Percentiles rank a stretch among this genome's conserved stretches.
Evolutionary conservation across 768 basidiomycete species (phyloP).

Genomic region (Agrocybe pediades): DNA sequence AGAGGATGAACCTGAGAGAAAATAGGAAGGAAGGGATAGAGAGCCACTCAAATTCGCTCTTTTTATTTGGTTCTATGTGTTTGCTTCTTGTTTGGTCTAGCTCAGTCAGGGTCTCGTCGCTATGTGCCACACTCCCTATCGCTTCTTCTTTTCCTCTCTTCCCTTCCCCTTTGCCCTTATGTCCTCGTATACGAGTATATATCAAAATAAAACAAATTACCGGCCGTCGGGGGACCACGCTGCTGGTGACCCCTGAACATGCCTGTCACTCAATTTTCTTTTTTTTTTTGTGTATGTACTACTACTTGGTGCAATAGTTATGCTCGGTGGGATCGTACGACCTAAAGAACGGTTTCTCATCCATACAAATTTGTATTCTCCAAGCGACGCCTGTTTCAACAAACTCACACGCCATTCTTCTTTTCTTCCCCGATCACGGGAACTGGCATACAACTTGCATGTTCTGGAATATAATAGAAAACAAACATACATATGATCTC

Average conservation of each 20-base stretch:
- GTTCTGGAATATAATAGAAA: no score
- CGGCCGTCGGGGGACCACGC: no score
- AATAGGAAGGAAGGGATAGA: slow-evolving; percentile 61
- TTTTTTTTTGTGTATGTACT: no score
- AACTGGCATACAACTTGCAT: background rate
- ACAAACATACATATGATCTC: background rate
- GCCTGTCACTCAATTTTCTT: slow-evolving; percentile 29
- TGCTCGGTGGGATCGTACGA: no score
- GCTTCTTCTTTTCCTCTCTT: slow-evolving; percentile 3
- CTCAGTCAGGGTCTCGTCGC: slow-evolving; percentile 35
- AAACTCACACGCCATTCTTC: slow-evolving; percentile 19
- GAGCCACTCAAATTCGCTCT: slow-evolving; percentile 42
- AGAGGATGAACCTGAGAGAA: slow-evolving; percentile 52
- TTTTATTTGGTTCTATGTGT: slow-evolving; percentile 47
- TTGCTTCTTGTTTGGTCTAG: slow-evolving; percentile 45
- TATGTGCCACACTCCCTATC: slow-evolving; percentile 18
- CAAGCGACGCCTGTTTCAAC: slow-evolving; percentile 14
- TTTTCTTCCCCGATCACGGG: slow-evolving; percentile 1
- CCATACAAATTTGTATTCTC: background rate
- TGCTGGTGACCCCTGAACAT: no score
- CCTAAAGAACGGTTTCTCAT: background rate
- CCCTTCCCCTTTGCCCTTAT: background rate
- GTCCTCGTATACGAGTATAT: background rate
- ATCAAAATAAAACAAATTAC: no score
- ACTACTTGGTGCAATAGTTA: no score